Base-by-base conservation (phyloP, 2,329 filamentous ascomycete species). In the Sporothrix phasma region DNA sequence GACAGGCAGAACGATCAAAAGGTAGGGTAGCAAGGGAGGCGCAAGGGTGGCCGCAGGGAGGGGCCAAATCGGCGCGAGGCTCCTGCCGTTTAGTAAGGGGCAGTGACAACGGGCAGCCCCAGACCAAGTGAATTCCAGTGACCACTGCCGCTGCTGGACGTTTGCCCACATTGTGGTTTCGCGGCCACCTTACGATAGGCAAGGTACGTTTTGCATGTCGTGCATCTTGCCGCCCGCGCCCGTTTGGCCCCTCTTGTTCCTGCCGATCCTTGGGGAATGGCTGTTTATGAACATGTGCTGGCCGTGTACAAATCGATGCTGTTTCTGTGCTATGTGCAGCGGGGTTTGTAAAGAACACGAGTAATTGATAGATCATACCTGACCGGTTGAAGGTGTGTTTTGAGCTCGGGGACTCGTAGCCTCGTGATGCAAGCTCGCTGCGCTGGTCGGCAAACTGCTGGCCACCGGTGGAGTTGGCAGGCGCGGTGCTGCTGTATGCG, bases 381-480 rank as follows among this genome's bases (percentile, higher is more conserved):
- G 72, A 70, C 65, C 71, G 69, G 68, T 72, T 73, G 31, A 69
- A 70, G 60, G 61, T 69, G 64, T 72, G 71, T 67, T 71, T 72
- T 45, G 70, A 67, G 46, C 68, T 68, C 6, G 67, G 51, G n/a
- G 70, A 70, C 58, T 74, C 73, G 60, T 69, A 68, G 61, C 70
- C 76, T 69, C 75, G 74, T 61, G 76, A 74, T 70, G 76, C 74
- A 66, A 69, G 71, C 67, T 76, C 75, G 68, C 72, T 71, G 66
- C 74, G 74, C 53, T 74, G 72, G 63, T 76, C 74, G 49, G 72
- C 69, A 63, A 74, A 70, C 61, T 75, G 74, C 15, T 59, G 56
- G 15, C 22, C 24, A n/a, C 29, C 19, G 63, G 73, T 72, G 53
- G 70, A 68, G 60, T 68, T 61, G 66, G 46, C 43, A 3, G 26